A percentile compares a stretch with the other conserved stretches of the same genome.
Evolutionary conservation across 2,329 filamentous ascomycete genomes (phyloP).

Genomic region (Diaporthe helianthi): DNA sequence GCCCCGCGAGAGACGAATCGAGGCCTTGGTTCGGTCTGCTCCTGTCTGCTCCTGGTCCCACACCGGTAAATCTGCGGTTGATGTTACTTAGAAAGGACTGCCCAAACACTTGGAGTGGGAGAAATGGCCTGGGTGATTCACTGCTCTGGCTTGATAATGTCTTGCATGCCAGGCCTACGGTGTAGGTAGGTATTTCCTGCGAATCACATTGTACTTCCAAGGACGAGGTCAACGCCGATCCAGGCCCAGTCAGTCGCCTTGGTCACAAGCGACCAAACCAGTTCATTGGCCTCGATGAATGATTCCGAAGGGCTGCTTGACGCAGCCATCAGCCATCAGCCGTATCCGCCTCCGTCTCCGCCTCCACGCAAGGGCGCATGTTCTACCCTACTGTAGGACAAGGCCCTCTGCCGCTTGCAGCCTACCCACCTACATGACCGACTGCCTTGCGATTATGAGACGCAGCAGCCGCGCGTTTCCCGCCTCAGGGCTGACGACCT

Average conservation of each 20-base stretch:
- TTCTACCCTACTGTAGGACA: background rate
- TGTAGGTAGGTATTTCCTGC: background rate
- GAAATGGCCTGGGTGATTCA: background rate
- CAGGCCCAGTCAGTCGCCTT: background rate
- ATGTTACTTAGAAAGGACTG: background rate
- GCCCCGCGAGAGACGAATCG: background rate
- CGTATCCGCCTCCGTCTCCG: background rate
- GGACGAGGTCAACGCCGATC: background rate
- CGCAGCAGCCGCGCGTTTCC: slow-evolving; percentile 22
- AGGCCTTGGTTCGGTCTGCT: slow-evolving; percentile 6
- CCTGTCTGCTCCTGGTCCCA: no score
- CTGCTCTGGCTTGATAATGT: background rate
- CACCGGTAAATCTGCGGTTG: background rate
- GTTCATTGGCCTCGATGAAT: background rate
- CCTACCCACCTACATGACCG: no score
- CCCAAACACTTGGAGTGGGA: background rate
- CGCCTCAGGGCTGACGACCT: slow-evolving; percentile 13
- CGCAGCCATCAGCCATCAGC: background rate
- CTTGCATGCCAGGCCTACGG: background rate
- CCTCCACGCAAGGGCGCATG: background rate
- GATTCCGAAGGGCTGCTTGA: background rate
- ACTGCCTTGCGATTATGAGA: slow-evolving; percentile 4
- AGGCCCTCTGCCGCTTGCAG: background rate
- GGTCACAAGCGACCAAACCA: background rate
- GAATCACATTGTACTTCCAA: background rate